These are phyloP conservation scores for Tympanopsis confertula DNA, from an alignment of 2,329 filamentous ascomycete species.

Conservation along the genomic window DNA sequence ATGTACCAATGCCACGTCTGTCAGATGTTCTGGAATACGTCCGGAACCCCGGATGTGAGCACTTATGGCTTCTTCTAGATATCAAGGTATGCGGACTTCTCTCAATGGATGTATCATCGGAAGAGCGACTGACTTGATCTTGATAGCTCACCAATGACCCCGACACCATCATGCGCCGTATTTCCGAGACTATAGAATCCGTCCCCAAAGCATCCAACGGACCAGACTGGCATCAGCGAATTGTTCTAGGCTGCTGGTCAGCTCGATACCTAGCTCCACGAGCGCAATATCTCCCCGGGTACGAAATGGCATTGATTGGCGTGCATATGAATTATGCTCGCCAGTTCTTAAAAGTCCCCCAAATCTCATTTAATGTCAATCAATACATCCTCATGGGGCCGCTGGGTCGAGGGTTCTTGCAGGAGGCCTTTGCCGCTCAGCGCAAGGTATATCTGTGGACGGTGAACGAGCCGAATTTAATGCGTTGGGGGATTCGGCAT, in stretches of 20 bases:
- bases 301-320: conserved; percentile 57
- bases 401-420: conserved; percentile 54
- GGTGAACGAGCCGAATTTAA: conserved; percentile 66
- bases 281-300: conserved; percentile 47
- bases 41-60: conserved; percentile 46
- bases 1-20: conserved; percentile 63
- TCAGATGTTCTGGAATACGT: conserved; percentile 65
- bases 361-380: conserved; percentile 62
- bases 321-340: conserved; percentile 54
- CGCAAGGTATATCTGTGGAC: conserved; percentile 72
- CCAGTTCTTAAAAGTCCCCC: conserved; percentile 51
- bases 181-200: conserved; percentile 49
- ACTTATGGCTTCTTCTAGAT: conserved; percentile 75
- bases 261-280: conserved; percentile 24
- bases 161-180: conserved; percentile 56
- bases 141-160: conserved; percentile 56
- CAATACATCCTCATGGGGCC: conserved; percentile 58
- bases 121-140: background rate
- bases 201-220: conserved; percentile 23
- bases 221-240: conserved; percentile 54
- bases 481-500: conserved; percentile 67
- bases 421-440: conserved; percentile 38
- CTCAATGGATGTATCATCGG: background rate
- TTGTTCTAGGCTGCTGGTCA: conserved; percentile 67
- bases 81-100: conserved; percentile 53